A percentile compares a stretch with the other conserved stretches of the same genome.
These are phyloP conservation scores for Pseudoscleropodium purum DNA, from an alignment of 225 moss, liverwort and hornwort species.

Conservation along the genomic window DNA sequence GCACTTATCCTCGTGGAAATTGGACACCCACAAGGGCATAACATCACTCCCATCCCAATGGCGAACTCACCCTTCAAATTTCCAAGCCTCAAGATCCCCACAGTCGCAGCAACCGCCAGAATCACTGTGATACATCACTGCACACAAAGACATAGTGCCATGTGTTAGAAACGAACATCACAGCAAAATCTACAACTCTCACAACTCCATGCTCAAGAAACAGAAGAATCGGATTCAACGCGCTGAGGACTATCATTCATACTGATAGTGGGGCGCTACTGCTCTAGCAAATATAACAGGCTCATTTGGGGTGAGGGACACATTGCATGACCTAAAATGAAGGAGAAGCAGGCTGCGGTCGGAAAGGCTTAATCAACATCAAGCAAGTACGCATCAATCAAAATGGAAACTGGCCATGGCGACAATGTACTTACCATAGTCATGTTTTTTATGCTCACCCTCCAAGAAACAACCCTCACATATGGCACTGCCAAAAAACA, in stretches of 20 bases:
- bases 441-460: slow-evolving; percentile 7
- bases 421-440: not conserved
- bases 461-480: slow-evolving; percentile 9
- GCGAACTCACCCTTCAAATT: slow-evolving; percentile 62
- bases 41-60: not conserved
- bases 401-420: not conserved
- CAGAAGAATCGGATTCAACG: not conserved
- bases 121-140: slow-evolving; percentile 93
- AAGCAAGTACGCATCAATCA: not conserved
- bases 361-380: not conserved
- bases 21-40: not conserved
- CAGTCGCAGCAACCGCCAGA: slow-evolving; percentile 59
- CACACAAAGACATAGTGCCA: not conserved
- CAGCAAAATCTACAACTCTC: not conserved
- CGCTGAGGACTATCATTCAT: not conserved
- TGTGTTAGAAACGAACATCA: not conserved
- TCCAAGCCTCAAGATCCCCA: slow-evolving; percentile 70
- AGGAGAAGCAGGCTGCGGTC: not conserved
- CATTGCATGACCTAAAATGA: not conserved
- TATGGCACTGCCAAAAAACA: slow-evolving; percentile 18
- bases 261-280: not conserved
- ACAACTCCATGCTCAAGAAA: not conserved
- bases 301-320: not conserved
- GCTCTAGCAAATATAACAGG: not conserved
- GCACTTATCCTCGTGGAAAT: not conserved